phyloP scores from a whole-genome alignment of 768 basidiomycete species.

The Amanita pseudoporphyria region DNA sequence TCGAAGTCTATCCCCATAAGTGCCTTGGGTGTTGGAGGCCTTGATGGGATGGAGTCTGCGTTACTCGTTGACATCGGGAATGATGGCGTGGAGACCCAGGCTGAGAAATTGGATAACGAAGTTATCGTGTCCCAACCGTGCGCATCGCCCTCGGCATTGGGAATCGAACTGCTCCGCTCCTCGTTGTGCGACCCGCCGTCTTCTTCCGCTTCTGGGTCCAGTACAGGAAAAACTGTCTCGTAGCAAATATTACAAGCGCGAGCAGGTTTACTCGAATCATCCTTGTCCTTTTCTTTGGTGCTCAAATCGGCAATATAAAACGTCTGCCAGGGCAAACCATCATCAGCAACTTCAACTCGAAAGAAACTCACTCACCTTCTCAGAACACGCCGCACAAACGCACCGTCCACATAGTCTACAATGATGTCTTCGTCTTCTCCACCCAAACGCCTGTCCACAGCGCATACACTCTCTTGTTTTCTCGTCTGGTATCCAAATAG shows the following conservation, averaged over 20 bases:
- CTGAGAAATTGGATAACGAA: slow-evolving; percentile 42
- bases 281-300: slow-evolving; percentile 24
- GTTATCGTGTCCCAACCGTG: slow-evolving; percentile 30
- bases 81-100: slow-evolving; percentile 49
- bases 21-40: slow-evolving; percentile 22
- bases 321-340: slow-evolving; percentile 37
- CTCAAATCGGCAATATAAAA: slow-evolving; percentile 63
- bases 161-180: not conserved
- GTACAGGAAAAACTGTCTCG: slow-evolving; percentile 72
- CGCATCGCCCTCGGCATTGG: not conserved
- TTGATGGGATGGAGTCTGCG: not conserved
- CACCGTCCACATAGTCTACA: slow-evolving; percentile 81
- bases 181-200: slow-evolving; percentile 3
- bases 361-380: slow-evolving; percentile 40
- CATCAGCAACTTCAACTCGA: not conserved
- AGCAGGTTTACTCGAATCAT: slow-evolving; percentile 43
- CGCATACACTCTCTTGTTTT: slow-evolving; percentile 81
- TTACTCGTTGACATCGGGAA: slow-evolving; percentile 20
- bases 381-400: slow-evolving; percentile 79
- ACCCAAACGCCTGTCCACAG: slow-evolving; percentile 68
- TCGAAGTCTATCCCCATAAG: slow-evolving; percentile 36
- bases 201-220: slow-evolving; percentile 22
- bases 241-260: slow-evolving; percentile 84
- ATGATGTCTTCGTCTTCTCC: slow-evolving; percentile 75
- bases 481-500: slow-evolving; percentile 88